Evolutionary conservation across 768 basidiomycete genomes (phyloP).

Genomic region (Pleurotus sapidus): DNA sequence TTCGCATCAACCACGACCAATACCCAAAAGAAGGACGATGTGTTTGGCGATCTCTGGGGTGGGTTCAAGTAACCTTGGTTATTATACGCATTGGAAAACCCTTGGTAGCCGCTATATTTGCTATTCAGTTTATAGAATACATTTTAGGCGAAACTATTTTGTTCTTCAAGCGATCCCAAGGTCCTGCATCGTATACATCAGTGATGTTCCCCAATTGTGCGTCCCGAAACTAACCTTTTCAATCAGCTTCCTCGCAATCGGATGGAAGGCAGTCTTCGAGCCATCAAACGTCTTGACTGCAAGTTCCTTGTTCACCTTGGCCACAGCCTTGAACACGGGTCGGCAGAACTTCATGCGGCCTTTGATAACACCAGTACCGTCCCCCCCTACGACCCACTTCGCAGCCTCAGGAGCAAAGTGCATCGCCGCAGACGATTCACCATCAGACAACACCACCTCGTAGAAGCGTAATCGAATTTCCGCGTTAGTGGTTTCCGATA

Average conservation of each 20-base stretch:
- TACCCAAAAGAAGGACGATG: slow-evolving; percentile 66
- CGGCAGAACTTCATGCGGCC: slow-evolving; percentile 88
- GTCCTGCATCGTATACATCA: slow-evolving; percentile 6
- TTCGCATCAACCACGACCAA: slow-evolving; percentile 24
- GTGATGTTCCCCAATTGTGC: not conserved
- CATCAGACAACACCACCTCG: slow-evolving; percentile 57
- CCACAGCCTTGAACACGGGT: slow-evolving; percentile 56
- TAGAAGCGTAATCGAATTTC: slow-evolving; percentile 83
- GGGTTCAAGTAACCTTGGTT: slow-evolving; percentile 58
- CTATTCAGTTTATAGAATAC: slow-evolving; percentile 3
- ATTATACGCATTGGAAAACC: no score
- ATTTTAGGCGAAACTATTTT: not conserved
- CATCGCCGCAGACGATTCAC: slow-evolving; percentile 39
- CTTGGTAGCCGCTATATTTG: not conserved
- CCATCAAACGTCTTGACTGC: slow-evolving; percentile 49
- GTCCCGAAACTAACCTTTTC: slow-evolving; percentile 53
- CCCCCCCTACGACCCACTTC: slow-evolving; percentile 67
- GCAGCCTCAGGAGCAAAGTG: slow-evolving; percentile 52
- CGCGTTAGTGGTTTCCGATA: slow-evolving; percentile 59
- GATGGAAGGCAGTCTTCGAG: slow-evolving; percentile 61
- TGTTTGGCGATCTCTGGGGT: slow-evolving; percentile 83
- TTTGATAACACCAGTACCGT: slow-evolving; percentile 59
- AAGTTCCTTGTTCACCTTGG: slow-evolving; percentile 47
- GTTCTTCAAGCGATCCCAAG: slow-evolving; percentile 8
- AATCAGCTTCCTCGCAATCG: slow-evolving; percentile 72